These are phyloP conservation scores for Colletotrichum viniferum DNA, from an alignment of 2,329 filamentous ascomycete species.

Conservation along the genomic window DNA sequence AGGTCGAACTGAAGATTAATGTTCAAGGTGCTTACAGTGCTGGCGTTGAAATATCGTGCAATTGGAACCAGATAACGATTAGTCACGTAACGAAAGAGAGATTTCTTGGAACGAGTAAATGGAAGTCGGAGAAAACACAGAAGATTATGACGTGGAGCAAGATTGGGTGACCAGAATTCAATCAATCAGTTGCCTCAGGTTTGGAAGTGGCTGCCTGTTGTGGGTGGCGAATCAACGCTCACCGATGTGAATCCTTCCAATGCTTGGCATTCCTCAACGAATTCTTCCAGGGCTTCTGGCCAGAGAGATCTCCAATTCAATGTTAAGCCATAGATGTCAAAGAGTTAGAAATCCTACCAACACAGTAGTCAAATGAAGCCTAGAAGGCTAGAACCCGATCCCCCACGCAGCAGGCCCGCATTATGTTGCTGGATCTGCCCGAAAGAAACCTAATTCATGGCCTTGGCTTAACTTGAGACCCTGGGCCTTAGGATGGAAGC, in stretches of 20 bases:
- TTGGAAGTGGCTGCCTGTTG: not conserved
- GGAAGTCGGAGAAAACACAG: not conserved
- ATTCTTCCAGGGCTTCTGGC: not conserved
- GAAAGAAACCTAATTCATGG: not conserved
- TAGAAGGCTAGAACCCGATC: not conserved
- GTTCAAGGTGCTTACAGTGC: rapidly evolving
- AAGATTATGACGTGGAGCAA: not conserved
- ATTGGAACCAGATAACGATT: too few relatives aligned
- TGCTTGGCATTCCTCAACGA: not conserved
- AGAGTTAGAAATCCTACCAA: not conserved
- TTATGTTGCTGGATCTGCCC: not conserved
- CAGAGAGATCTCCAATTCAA: too few relatives aligned
- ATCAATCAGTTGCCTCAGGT: not conserved
- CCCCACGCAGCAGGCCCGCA: not conserved
- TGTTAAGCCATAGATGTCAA: too few relatives aligned
- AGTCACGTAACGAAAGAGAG: not conserved
- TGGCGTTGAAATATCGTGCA: not conserved
- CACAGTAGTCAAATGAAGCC: not conserved
- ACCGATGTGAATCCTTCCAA: not conserved
- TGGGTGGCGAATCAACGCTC: not conserved
- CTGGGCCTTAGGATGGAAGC: not conserved
- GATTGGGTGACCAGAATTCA: not conserved
- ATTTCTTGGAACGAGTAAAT: too few relatives aligned
- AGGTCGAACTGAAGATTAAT: rapidly evolving
- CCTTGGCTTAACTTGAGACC: not conserved